Base-by-base conservation (phyloP, 2,329 filamentous ascomycete genomes). In the Aspergillus chevalieri region DNA sequence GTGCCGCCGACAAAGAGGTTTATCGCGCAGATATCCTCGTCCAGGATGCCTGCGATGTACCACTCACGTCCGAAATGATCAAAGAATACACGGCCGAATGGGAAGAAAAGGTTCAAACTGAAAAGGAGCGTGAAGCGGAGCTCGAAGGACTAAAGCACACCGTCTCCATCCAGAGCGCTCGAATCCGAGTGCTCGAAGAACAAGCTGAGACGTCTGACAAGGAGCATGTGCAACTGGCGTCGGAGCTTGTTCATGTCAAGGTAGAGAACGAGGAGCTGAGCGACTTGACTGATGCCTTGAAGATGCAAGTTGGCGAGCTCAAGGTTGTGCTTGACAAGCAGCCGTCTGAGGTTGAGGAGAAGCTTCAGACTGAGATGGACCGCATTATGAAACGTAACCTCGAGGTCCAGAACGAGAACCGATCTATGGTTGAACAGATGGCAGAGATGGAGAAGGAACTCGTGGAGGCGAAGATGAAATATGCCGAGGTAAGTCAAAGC, bases 11-110 rank as follows among this genome's bases (percentile, higher is more conserved):
- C 65, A 96, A 95, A 70, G 93, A 96, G 65, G 83, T 98, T 6
- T 98, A 98, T 67, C 85, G 91, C 45, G 93, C 93, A 14, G 93
- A 98, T 66, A 84, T 93, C 60, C 82, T 98, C 52, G 89, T 98
- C 12, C 86, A 87, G 52, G 93, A 98, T 69, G 93, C 93, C 0
- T 95, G 91, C 64, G 85, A 87, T 30, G 79, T 97, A 46, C 87
- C 89, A 62, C 83, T 98, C 38, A 89, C 89, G 0, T 84, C 88
- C 0, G 87, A 94, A 62, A 83, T 86, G 62, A 81, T 98, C 19
- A 86, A 87, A 61, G 73, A 78, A 3, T 98, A 97, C 67, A 86
- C 85, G 0, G 66, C 78, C 0, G 93, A 98, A 65, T 98, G 91
- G 91, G 89, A 95, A 65, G 92, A 96, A 62, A 90, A 90, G 72